Conservation (phyloP, 352 stramenopile genomes). For the Elongisporangium senticosum region DNA sequence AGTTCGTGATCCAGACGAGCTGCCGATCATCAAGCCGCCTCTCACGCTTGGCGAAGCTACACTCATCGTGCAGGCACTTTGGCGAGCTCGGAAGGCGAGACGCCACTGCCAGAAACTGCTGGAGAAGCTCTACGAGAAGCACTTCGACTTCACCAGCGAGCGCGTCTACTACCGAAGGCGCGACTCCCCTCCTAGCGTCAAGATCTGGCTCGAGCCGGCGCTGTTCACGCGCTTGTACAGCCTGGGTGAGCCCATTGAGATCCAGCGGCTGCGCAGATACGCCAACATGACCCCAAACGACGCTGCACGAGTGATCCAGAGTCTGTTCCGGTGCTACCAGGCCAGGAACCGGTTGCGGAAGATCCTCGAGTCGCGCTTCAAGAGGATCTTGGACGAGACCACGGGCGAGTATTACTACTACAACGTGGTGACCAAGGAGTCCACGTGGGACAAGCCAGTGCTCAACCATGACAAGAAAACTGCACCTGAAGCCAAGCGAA, state of each 20-base stretch:
- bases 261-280: constrained; percentile 35
- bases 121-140: constrained; percentile 50
- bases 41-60: constrained; percentile 50
- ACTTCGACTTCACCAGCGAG: constrained; percentile 54
- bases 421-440: constrained; percentile 63
- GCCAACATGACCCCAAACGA: constrained; percentile 44
- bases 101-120: constrained; percentile 22
- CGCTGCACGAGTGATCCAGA: constrained; percentile 51
- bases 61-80: constrained; percentile 36
- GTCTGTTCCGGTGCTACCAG: constrained; percentile 33
- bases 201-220: constrained; percentile 22
- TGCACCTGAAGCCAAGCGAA: neutral
- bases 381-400: constrained; percentile 48
- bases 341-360: constrained; percentile 30
- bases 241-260: constrained; percentile 60
- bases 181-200: constrained; percentile 10
- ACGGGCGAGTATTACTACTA: constrained; percentile 63
- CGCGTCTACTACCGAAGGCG: constrained; percentile 41
- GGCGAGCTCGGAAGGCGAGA: constrained; percentile 24
- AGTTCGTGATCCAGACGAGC: constrained; percentile 64
- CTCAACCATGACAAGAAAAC: neutral
- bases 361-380: constrained; percentile 46
- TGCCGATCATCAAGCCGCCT: constrained; percentile 36
- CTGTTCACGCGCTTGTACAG: constrained; percentile 52
- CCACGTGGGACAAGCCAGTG: constrained; percentile 50